Percentiles rank a stretch among this genome's conserved stretches.
Evolutionary conservation across 331 rosid species (phyloP).

Genomic region (Cydonia oblonga): DNA sequence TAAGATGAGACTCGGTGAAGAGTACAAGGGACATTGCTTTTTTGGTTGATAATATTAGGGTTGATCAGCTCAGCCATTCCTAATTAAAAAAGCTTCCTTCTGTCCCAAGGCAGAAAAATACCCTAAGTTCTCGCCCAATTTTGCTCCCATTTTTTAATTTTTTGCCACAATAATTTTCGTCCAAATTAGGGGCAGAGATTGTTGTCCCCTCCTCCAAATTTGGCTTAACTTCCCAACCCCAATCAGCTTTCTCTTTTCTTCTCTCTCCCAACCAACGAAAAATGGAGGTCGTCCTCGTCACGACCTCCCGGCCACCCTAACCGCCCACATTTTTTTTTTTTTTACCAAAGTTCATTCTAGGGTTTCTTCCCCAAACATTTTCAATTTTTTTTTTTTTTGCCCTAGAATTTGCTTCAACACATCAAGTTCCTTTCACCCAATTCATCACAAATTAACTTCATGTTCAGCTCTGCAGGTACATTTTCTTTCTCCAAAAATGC

Average conservation of each 20-base stretch:
- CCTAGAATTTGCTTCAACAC: conserved; percentile 39
- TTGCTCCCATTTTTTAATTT: conserved; percentile 18
- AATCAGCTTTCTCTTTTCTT: conserved; percentile 3
- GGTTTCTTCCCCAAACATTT: conserved; percentile 30
- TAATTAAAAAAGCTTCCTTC: background rate
- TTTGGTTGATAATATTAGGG: no score
- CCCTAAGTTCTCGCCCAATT: conserved; percentile 31
- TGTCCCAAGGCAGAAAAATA: background rate
- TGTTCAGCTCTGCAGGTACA: conserved; percentile 20
- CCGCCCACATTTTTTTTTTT: background rate
- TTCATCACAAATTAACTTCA: conserved; percentile 20
- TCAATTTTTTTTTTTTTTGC: conserved; percentile 1
- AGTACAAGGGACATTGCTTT: no score
- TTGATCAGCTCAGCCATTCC: background rate
- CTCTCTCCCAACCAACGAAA: conserved; percentile 18
- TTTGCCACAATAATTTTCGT: conserved; percentile 7
- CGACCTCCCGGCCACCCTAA: conserved; percentile 23
- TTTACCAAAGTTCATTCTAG: conserved; percentile 26
- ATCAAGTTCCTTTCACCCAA: background rate
- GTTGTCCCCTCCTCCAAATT: conserved; percentile 18
- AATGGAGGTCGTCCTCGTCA: conserved; percentile 31
- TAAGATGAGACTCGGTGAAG: no score
- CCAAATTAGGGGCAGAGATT: conserved; percentile 26
- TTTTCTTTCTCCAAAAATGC: background rate
- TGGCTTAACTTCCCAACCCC: conserved; percentile 24